Evolutionary conservation across 495 filamentous ascomycete species (phyloP), one percentile per base, ranked within the genome.

Genomic region (Penicillium argentinense): DNA sequence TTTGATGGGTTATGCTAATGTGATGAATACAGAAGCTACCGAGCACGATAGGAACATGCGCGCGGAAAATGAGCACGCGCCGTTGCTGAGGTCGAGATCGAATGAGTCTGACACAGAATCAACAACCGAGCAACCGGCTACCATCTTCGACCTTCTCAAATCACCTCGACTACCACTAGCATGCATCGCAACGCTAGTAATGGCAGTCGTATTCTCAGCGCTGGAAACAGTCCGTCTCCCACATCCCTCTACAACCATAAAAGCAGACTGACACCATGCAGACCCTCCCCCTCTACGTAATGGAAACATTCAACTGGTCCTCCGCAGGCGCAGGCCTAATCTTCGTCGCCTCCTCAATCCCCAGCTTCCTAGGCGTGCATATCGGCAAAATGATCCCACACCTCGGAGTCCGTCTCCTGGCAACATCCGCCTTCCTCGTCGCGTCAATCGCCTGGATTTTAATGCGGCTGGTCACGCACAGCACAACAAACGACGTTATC

Each of bases 261-360:
- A 30, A 23, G 21, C 36, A 41, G 19, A 24, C 4, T 0, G 36
- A 5, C 13, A 22, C 32, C 2, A 24, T 1, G n/a, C 34, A 69
- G 73, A 60, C 72, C 2, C 60, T 76, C 51, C 69, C 75, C 3
- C 48, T 76, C 6, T 72, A 66, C 39, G 66, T 72, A 9, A 68
- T 72, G 41, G 37, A 51, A 4, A 68, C 56, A 23, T 86, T 85
- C 64, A 59, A 71, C 44, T 81, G 83, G 82, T 67, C 76, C 27
- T 80, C 83, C 4, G 58, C 80, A 1, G 66, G 71, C 26, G 75
- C 81, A 1, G 83, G 82, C 5, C 60, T 86, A 5, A 66, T 83
- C 13, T 86, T 86, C 62, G 57, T 84, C 7, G 73, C 78, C 1
- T 67, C 49, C 33, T 57, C 36, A 50, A 58, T 28, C 55, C 73